Percentiles rank a stretch among this genome's conserved stretches.
Conservation (phyloP, 176 grass and related monocot genomes). For the Oryza glaberrima region DNA sequence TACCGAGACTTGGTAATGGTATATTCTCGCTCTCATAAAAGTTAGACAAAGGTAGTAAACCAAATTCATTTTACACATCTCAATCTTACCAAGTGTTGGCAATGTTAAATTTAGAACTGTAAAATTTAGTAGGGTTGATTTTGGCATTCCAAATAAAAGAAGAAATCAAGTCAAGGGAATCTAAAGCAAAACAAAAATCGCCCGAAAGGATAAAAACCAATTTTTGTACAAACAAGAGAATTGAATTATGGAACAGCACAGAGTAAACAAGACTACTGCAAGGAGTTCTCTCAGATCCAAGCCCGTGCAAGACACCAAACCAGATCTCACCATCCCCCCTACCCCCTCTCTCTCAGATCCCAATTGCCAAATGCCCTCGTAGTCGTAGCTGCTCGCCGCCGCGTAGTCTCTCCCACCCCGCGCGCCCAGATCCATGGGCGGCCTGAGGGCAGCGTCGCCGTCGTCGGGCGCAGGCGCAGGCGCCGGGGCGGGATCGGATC, state of each 20-base stretch:
- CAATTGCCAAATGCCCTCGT: constrained; percentile 47
- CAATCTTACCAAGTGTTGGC: no score
- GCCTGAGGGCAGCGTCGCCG: constrained; percentile 48
- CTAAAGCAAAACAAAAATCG: background rate
- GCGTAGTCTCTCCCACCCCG: background rate
- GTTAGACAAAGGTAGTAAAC: no score
- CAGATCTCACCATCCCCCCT: constrained; percentile 39
- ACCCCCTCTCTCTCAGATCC: constrained; percentile 42
- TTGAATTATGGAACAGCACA: background rate
- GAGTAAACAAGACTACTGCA: background rate
- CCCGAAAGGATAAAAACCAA: background rate
- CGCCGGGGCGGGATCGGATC: constrained; percentile 16
- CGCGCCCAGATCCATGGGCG: constrained; percentile 52
- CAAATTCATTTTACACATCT: no score
- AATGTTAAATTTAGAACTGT: no score
- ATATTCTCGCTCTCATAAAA: no score
- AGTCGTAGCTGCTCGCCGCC: constrained; percentile 34
- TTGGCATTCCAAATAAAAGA: no score
- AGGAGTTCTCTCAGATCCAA: constrained; percentile 26
- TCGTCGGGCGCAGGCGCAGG: background rate
- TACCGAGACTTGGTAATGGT: no score
- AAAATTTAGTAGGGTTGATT: no score
- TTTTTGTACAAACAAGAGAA: background rate
- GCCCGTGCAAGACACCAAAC: background rate
- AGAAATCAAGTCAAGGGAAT: background rate